These are phyloP conservation scores for Cladosporium sp. DNA, from an alignment of 2,329 filamentous ascomycete species.

Conservation along the genomic window DNA sequence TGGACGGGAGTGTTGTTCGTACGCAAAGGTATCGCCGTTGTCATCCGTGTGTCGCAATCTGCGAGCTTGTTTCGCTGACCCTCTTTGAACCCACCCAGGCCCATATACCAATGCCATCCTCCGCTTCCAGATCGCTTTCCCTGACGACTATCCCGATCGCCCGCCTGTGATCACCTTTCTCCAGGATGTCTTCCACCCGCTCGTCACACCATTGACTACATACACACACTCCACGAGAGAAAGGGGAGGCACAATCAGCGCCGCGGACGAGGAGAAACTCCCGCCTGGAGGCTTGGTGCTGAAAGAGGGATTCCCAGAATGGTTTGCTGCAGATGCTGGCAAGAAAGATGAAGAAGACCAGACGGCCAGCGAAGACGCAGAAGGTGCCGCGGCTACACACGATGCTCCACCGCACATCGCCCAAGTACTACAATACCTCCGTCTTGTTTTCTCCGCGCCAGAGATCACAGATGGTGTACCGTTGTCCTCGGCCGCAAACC, in stretches of 20 bases:
- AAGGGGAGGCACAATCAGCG: constrained; percentile 75
- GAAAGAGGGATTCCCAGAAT: constrained; percentile 84
- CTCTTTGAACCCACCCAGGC: constrained; percentile 54
- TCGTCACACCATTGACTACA: constrained; percentile 89
- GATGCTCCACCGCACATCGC: constrained; percentile 31
- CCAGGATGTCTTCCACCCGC: constrained; percentile 91
- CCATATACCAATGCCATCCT: constrained; percentile 86
- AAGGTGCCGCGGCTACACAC: background rate
- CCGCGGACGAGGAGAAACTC: constrained; percentile 77
- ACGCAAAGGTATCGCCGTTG: constrained; percentile 66
- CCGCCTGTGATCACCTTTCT: constrained; percentile 85
- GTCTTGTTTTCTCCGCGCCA: constrained; percentile 77
- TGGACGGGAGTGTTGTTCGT: constrained; percentile 95
- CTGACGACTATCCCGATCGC: constrained; percentile 72
- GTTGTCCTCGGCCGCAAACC: constrained; percentile 80
- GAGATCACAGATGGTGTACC: constrained; percentile 75
- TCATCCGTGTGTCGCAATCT: constrained; percentile 8
- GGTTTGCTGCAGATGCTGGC: constrained; percentile 57
- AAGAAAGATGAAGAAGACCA: background rate
- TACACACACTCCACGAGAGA: constrained; percentile 86
- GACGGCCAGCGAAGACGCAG: constrained; percentile 1
- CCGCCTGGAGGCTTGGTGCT: constrained; percentile 89
- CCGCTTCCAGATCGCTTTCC: constrained; percentile 87
- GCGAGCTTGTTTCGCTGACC: background rate
- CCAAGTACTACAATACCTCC: constrained; percentile 76